phyloP scores from a whole-genome alignment of 1,284 basidiomycete genomes.

The Violaceomyces palustris region DNA sequence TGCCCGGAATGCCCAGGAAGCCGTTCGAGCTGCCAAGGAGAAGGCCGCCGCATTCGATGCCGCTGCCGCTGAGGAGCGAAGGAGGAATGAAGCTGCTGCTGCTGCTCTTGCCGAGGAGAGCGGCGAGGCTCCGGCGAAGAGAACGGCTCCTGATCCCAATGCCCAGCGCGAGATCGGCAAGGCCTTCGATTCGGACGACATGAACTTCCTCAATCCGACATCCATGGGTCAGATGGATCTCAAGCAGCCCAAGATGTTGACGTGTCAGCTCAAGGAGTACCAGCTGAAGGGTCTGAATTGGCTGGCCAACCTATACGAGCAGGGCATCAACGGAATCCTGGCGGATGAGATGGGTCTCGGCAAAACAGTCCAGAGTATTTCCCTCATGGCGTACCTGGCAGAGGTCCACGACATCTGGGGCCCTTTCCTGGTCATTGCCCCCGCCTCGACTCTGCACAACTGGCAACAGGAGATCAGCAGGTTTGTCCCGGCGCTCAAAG shows the following conservation, averaged over 20 bases:
- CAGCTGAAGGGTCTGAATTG: conserved; percentile 97
- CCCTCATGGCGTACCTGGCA: conserved; percentile 89
- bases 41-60: conserved; percentile 81
- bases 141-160: conserved; percentile 15
- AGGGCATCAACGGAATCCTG: conserved; percentile 67
- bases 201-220: conserved; percentile 98
- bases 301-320: conserved; percentile 96
- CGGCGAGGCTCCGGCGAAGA: not conserved
- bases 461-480: conserved; percentile 98
- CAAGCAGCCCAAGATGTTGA: conserved; percentile 90
- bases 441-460: conserved; percentile 94
- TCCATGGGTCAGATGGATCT: conserved; percentile 75
- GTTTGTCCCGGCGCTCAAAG: conserved; percentile 90
- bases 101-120: conserved; percentile 20
- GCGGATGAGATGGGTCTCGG: conserved; percentile 75
- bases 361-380: conserved; percentile 97
- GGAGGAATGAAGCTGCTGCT: conserved; percentile 61
- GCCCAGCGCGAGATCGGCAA: conserved; percentile 43
- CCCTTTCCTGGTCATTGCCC: conserved; percentile 97
- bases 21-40: conserved; percentile 72
- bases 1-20: conserved; percentile 81
- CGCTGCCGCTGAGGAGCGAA: conserved; percentile 69
- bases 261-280: conserved; percentile 96
- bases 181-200: conserved; percentile 66
- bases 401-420: conserved; percentile 99